Evolutionary conservation across 2,329 filamentous ascomycete species (phyloP), one percentile per base, ranked within the genome.

Genomic region (Penicillium sp.): DNA sequence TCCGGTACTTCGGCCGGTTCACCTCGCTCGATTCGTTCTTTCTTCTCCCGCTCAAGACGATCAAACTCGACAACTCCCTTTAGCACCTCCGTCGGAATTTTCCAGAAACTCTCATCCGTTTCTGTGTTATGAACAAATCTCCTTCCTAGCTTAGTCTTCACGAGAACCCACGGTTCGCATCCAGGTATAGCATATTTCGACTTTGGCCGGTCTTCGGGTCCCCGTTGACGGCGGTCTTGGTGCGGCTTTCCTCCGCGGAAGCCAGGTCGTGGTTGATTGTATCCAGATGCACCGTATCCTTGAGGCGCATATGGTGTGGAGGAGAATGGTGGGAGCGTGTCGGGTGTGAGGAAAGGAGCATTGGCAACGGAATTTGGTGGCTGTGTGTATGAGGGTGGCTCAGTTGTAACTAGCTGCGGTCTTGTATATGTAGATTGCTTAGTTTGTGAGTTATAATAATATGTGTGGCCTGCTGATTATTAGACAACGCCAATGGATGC

Each of bases 71-170:
- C 74, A 1, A 89, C 86, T 0, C 88, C 92, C 63, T 90, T 88
- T 84, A 93, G 89, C 41, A 99, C 84, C 74, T 95, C 90, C 59
- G 92, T 87, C 0, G 95, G 95, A 70, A 97, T 95, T 71, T 92
- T 92, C 95, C 96, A 99, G 76, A 93, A 93, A 76, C 93, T 98
- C 68, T 93, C 85, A 44, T 94, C 91, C 67, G 94, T 97, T 58
- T 86, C 85, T 0, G 89, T 86, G 69, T 99, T 97, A 80, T 96
- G 91, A 2, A 93, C 93, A 73, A 99, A 99, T 56, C 93, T 86
- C 61, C 95, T 85, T 23, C 92, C 91, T 65, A 94, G 88, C 74
- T 92, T 97, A 0, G 95, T 99, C 74, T 90, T 91, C n/a, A 99
- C 92, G 3, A 99, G 82, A 0, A 96, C 79, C 95, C 95, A 99